phyloP scores from a whole-genome alignment of 176 grass and related monocot species.

The Musa acuminata region DNA sequence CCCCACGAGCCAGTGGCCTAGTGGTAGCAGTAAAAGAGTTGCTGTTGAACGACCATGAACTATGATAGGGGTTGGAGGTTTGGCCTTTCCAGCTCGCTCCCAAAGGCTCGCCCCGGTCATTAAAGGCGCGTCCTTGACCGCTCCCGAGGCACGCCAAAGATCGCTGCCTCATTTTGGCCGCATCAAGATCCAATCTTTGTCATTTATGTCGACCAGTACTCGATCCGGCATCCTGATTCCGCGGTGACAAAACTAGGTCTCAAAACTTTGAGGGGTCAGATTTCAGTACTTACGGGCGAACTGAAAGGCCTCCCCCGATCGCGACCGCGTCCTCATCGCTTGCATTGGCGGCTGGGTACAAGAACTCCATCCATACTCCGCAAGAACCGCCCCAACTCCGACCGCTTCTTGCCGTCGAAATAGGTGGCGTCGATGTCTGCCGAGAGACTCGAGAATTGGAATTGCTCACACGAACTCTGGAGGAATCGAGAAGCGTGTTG shows the following conservation, averaged over 20 bases:
- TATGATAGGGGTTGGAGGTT: not conserved
- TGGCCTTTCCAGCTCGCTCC: slow-evolving; percentile 6
- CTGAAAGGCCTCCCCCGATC: not conserved
- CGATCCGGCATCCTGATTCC: not conserved
- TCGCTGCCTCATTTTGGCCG: not conserved
- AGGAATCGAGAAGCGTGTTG: no score
- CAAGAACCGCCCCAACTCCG: no score
- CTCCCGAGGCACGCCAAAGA: slow-evolving; percentile 3
- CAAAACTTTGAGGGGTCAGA: not conserved
- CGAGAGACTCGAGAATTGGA: no score
- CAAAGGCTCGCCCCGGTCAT: slow-evolving; percentile 1
- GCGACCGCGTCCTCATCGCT: not conserved
- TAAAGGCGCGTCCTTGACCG: slow-evolving; percentile 6
- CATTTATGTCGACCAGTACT: not conserved
- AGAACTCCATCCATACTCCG: not conserved
- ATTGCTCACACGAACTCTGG: no score
- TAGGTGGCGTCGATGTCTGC: no score
- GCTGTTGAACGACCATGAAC: not conserved
- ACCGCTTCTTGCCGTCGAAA: no score
- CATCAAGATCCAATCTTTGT: not conserved
- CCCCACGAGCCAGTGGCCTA: not conserved
- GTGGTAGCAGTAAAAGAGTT: not conserved
- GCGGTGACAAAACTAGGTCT: not conserved
- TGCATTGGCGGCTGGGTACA: not conserved
- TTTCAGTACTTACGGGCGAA: not conserved